phyloP scores from a whole-genome alignment of 2,329 filamentous ascomycete species.

The Monosporascus sp. region DNA sequence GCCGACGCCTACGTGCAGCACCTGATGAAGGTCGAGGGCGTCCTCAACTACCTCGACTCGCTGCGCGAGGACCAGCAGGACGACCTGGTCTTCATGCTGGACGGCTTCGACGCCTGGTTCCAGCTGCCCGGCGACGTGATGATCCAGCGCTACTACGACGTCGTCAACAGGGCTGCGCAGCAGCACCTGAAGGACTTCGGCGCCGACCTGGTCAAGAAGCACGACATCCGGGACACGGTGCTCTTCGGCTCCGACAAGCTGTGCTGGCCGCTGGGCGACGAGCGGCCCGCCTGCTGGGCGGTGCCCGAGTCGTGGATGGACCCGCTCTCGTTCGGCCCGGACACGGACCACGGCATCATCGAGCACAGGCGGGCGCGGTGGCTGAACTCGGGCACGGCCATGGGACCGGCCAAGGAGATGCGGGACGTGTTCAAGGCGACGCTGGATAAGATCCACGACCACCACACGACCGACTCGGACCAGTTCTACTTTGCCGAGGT shows the following conservation, averaged over 20 bases:
- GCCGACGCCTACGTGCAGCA: slow-evolving; percentile 3
- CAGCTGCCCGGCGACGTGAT: slow-evolving; percentile 60
- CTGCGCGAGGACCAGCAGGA: slow-evolving; percentile 39
- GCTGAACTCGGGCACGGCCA: slow-evolving; percentile 42
- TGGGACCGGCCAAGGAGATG: slow-evolving; percentile 32
- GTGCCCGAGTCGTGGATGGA: slow-evolving; percentile 30
- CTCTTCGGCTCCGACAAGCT: slow-evolving; percentile 41
- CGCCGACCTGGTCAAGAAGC: slow-evolving; percentile 24
- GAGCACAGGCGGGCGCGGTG: slow-evolving; percentile 30
- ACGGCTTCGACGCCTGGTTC: slow-evolving; percentile 60
- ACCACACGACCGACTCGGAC: slow-evolving; percentile 33
- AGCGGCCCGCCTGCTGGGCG: slow-evolving; percentile 34
- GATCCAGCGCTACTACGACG: slow-evolving; percentile 54
- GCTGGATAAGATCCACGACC: slow-evolving; percentile 25
- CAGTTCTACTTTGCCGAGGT: slow-evolving; percentile 38
- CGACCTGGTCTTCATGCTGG: slow-evolving; percentile 59
- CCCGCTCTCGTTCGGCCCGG: slow-evolving; percentile 29
- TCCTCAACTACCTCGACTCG: slow-evolving; percentile 5
- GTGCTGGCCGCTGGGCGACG: slow-evolving; percentile 33
- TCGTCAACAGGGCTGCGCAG: slow-evolving; percentile 47
- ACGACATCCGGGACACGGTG: slow-evolving; percentile 31
- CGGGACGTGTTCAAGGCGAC: slow-evolving; percentile 25
- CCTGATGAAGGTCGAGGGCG: slow-evolving; percentile 2
- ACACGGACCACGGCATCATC: slow-evolving; percentile 23
- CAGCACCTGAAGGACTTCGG: slow-evolving; percentile 46